Evolutionary conservation across 768 basidiomycete genomes (phyloP), one percentile per base, ranked within the genome.

Genomic region (Crassisporium funariophilum): DNA sequence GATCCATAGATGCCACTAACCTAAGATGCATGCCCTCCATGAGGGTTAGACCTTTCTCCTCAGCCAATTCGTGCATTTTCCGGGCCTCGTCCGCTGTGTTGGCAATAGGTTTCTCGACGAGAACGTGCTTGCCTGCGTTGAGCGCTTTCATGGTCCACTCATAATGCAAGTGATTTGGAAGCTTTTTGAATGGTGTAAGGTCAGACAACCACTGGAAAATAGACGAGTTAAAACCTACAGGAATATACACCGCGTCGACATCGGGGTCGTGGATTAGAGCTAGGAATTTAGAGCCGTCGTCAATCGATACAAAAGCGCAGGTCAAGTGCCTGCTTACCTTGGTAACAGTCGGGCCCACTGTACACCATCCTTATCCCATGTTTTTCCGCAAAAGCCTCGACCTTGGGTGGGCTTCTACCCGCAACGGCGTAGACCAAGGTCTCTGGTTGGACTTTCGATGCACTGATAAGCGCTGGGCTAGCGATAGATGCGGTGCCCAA

Each of bases 81-180:
- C 68, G 71, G 1, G 77, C 74, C 0, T 70, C 23, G 68, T 70
- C 17, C 5, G 81, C 79, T 0, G 73, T 78, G 42, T 77, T 58
- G 4, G 76, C 65, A 13, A 74, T 69, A 1, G 84, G 85, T 56
- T 84, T 86, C 55, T 86, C 86, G 1, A 84, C 63, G 0, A 86
- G 67, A 19, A 86, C 83, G 53, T 84, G 83, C 56, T 87, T 86
- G 4, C 84, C 81, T 0, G 80, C 77, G 13, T 67, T 65, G 31
- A 86, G 72, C 3, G 83, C 82, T 53, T 81, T 84, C 72, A 82
- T 78, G 0, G 83, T 79, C 84, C 83, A 86, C 55, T 86, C 83
- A 49, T 74, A 83, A 54, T 86, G 83, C 24, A 83, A 63, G 5
- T 71, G 74, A 45, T 82, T 82, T 0, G 83, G 83, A 10, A 83